Evolutionary conservation across 2,329 filamentous ascomycete species (phyloP), one percentile per base, ranked within the genome.

Genomic region (Shiraia bambusicola): DNA sequence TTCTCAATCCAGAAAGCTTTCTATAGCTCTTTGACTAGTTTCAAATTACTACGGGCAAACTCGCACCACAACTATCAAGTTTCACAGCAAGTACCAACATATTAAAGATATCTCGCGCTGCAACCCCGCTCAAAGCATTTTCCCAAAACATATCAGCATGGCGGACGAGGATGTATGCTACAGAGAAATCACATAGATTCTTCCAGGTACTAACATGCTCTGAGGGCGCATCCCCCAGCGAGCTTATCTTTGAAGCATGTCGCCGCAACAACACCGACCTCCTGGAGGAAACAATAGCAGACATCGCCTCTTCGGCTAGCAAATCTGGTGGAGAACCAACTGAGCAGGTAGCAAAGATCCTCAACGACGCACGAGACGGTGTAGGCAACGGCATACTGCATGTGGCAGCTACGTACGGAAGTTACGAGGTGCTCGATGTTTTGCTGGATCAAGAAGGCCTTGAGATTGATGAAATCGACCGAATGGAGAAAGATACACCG

Each of bases 181-280:
- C 13, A 11, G 24, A n/a, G 19, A 22, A n/a, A 8, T 22, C 19
- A 8, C 4, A 22, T 8, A 22, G 8, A 5, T 5, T 22, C 24
- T 36, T n/a, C 19, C 13, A n/a, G 5, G 8, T 26, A 28, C 47
- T 60, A 29, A 63, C 42, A 8, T 12, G 36, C 16, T 27, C 30
- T 39, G 59, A 95, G 86, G 93, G 92, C 67, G 92, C 92, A 57
- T 88, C 88, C 46, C 82, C 84, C 33, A 79, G 84, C 69, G 92
- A 97, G 75, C 81, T 88, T 62, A 81, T 97, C 58, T 82, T 97
- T 71, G 92, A 95, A 75, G 88, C 93, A 59, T 95, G 88, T 73
- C 88, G 92, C 48, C 82, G 90, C 63, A 92, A 97, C 78, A 96
- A 97, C 72, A 84, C 84, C 55, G 85, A 92, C 39, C 82, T 97